A percentile compares a stretch with the other conserved stretches of the same genome.
Conservation (phyloP, 345 rosid species). For the Cardamine resedifolia region DNA sequence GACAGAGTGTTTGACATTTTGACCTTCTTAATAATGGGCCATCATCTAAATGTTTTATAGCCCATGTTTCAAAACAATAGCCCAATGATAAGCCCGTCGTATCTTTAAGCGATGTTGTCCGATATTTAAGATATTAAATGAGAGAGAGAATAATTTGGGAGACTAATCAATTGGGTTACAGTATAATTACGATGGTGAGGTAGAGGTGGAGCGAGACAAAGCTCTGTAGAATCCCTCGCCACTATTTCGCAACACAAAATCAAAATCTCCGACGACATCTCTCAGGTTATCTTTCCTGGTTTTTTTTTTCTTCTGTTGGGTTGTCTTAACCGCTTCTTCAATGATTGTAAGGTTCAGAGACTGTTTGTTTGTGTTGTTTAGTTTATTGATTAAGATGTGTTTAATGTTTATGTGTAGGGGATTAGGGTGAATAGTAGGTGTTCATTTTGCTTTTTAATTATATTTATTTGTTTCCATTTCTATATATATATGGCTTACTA, state of each 20-base stretch:
- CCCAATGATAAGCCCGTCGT: neutral
- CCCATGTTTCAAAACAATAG: neutral
- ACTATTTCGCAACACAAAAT: neutral
- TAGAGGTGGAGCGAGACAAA: neutral
- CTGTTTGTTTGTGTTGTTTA: neutral
- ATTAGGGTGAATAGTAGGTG: neutral
- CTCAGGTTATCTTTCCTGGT: slow-evolving; percentile 17
- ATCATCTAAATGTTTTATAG: neutral
- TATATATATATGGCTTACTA: neutral
- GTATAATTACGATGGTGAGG: slow-evolving; percentile 5
- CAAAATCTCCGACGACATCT: neutral
- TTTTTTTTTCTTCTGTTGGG: neutral
- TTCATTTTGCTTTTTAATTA: neutral
- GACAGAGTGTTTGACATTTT: neutral
- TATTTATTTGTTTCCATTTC: neutral
- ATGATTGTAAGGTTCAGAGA: neutral
- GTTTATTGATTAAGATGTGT: neutral
- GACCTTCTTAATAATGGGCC: slow-evolving; percentile 25
- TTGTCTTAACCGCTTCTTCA: neutral
- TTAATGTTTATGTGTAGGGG: neutral
- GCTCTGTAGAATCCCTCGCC: slow-evolving; percentile 13
- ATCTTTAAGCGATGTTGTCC: neutral
- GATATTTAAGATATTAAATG: neutral
- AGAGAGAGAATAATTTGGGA: neutral
- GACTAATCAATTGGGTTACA: neutral